A percentile compares a stretch with the other conserved stretches of the same genome.
phyloP scores from a whole-genome alignment of 2,329 filamentous ascomycete species.

The Exophiala xenobiotica region DNA sequence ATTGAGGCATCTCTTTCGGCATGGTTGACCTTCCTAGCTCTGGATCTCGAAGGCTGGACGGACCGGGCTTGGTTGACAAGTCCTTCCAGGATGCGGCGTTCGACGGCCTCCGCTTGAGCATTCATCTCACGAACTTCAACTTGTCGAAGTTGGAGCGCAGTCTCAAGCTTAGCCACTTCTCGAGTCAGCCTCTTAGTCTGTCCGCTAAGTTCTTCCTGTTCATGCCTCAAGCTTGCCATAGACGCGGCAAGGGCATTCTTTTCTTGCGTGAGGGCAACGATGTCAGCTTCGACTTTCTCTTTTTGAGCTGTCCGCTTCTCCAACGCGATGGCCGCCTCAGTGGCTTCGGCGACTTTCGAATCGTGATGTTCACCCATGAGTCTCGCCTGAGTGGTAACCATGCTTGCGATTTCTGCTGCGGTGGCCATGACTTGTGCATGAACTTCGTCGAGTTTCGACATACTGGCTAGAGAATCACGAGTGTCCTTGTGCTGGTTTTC shows the following conservation, averaged over 20 bases:
- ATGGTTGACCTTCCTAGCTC: conserved; percentile 29
- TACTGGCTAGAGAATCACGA: conserved; percentile 68
- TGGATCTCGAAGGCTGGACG: conserved; percentile 57
- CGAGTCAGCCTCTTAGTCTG: conserved; percentile 79
- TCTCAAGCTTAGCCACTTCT: conserved; percentile 88
- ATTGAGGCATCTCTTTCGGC: conserved; percentile 43
- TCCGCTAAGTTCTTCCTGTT: conserved; percentile 66
- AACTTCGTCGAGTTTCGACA: conserved; percentile 83
- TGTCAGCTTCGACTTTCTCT: conserved; percentile 58
- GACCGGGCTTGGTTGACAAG: conserved; percentile 90
- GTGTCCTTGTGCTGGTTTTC: conserved; percentile 65
- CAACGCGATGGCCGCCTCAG: conserved; percentile 76
- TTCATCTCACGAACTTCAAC: conserved; percentile 94
- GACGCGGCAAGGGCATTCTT: conserved; percentile 62
- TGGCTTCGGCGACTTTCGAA: conserved; percentile 72
- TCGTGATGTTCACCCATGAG: conserved; percentile 75
- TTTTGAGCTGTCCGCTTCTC: conserved; percentile 71
- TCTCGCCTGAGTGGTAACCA: conserved; percentile 73
- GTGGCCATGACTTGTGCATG: conserved; percentile 83
- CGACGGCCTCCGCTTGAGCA: conserved; percentile 78
- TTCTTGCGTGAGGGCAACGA: conserved; percentile 55
- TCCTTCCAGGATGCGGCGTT: conserved; percentile 89
- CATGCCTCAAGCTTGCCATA: conserved; percentile 48
- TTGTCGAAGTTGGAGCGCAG: conserved; percentile 79
- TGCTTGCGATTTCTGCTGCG: conserved; percentile 78